phyloP scores from a whole-genome alignment of 768 basidiomycete genomes.

The Trametes cinnabarina region DNA sequence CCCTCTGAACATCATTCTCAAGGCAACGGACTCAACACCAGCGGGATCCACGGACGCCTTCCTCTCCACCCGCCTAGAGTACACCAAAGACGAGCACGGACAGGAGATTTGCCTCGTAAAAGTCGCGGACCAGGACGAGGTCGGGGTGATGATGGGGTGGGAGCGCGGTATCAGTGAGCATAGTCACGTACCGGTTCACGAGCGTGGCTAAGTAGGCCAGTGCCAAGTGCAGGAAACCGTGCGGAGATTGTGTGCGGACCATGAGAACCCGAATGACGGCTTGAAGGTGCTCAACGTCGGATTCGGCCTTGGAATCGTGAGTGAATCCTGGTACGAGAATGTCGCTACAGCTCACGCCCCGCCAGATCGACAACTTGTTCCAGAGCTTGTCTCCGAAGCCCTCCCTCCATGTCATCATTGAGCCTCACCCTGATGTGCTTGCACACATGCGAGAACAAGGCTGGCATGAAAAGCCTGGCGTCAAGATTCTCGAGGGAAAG shows the following conservation, averaged over 20 bases:
- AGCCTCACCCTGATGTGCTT: conserved; percentile 93
- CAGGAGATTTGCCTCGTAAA: conserved; percentile 80
- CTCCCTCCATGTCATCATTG: conserved; percentile 81
- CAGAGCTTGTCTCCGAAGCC: conserved; percentile 63
- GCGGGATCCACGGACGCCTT: conserved; percentile 66
- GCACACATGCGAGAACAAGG: conserved; percentile 69
- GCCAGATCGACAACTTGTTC: conserved; percentile 81
- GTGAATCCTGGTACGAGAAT: conserved; percentile 26
- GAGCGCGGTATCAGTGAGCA: conserved; percentile 73
- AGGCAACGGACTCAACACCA: conserved; percentile 52
- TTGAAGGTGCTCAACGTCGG: conserved; percentile 86
- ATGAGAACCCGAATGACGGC: conserved; percentile 43
- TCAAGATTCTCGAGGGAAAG: conserved; percentile 81
- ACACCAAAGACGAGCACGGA: conserved; percentile 63
- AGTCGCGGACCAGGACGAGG: conserved; percentile 61
- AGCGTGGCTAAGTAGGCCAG: conserved; percentile 25
- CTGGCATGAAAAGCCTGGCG: conserved; percentile 76
- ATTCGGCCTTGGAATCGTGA: conserved; percentile 89
- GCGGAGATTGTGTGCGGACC: conserved; percentile 51
- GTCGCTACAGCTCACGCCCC: background rate
- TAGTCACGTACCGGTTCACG: background rate
- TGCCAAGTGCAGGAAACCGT: conserved; percentile 76
- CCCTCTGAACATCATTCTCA: conserved; percentile 41
- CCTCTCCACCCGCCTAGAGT: conserved; percentile 67
- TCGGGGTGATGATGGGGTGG: conserved; percentile 99